Percentiles rank a stretch among this genome's conserved stretches.
Conservation (phyloP, 441 rosid genomes). For the Sinapis alba region DNA sequence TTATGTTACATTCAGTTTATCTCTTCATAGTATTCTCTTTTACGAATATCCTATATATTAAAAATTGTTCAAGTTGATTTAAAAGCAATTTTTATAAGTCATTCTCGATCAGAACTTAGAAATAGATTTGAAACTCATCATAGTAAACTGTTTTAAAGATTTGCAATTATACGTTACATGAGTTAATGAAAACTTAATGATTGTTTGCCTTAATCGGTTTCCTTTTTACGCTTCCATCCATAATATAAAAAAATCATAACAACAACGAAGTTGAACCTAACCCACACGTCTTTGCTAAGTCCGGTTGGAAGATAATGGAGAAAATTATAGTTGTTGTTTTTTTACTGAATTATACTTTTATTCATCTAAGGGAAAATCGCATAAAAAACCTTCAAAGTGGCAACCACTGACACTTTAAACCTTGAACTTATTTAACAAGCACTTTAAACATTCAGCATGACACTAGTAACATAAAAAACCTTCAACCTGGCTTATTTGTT, state of each 20-base stretch:
- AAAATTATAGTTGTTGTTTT: not conserved
- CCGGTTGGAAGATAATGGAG: not conserved
- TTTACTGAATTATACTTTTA: no score
- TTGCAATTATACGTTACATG: not conserved
- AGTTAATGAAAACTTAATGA: not conserved
- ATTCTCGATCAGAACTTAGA: not conserved
- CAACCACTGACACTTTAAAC: no score
- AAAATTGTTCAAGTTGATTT: not conserved
- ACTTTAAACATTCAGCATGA: no score
- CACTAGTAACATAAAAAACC: no score
- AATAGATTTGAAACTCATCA: not conserved
- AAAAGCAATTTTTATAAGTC: not conserved
- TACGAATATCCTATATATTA: not conserved
- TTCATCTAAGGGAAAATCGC: no score
- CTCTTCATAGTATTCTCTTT: conserved; percentile 4
- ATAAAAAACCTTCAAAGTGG: no score
- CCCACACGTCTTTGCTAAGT: not conserved
- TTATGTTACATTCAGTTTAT: not conserved
- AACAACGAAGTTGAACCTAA: not conserved
- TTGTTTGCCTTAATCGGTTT: not conserved
- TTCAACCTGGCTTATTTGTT: no score
- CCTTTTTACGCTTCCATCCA: not conserved
- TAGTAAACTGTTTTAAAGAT: not conserved
- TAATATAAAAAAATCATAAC: not conserved
- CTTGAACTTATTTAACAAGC: no score